Base-by-base conservation (phyloP, 345 rosid genomes). In the Mangifera indica region DNA sequence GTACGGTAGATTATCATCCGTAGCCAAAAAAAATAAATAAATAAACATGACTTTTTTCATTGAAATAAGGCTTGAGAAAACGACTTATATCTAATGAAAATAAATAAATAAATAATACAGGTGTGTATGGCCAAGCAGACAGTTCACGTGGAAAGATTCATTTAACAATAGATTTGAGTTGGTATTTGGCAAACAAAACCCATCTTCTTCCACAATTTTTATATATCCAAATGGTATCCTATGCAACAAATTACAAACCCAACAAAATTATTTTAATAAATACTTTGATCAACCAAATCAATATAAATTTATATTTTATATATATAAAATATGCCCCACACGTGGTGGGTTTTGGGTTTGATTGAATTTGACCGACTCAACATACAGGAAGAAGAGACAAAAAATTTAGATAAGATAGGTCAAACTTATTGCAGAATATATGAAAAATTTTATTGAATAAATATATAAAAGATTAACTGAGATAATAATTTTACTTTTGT, bases 121-220 rank as follows among this genome's bases (percentile, higher is more conserved):
- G 51, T 46, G 14, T 12, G 14, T 44, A 63, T 42, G 67, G n/a
- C 53, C 44, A 48, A 26, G 53, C 60, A 61, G 72, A 78, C 78
- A 74, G 24, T 75, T 75, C 82, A 79, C 82, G 78, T 79, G 82
- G 63, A 71, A 79, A 74, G 82, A 79, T 75, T 71, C 82, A 79
- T 24, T 49, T 49, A 18, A 12, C 49, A 10, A 45, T 45, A 48
- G 1, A 48, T 11, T 48, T 10, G 64, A 65, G 75, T 70, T 74
- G 81, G 72, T 78, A 69, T 74, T 74, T 32, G 82, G 69, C 62
- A 46, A 74, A 72, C 71, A 74, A 74, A 75, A 72, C 10, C 68
- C 60, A 10, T n/a, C 17, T 15, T 37, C 21, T 37, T 37, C 42
- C 42, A 37, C 42, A 37, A 37, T 5, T 37, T 37, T 37, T 37